Evolutionary conservation across 176 grass and related monocot genomes (phyloP).

Genomic region (Phragmites australis): DNA sequence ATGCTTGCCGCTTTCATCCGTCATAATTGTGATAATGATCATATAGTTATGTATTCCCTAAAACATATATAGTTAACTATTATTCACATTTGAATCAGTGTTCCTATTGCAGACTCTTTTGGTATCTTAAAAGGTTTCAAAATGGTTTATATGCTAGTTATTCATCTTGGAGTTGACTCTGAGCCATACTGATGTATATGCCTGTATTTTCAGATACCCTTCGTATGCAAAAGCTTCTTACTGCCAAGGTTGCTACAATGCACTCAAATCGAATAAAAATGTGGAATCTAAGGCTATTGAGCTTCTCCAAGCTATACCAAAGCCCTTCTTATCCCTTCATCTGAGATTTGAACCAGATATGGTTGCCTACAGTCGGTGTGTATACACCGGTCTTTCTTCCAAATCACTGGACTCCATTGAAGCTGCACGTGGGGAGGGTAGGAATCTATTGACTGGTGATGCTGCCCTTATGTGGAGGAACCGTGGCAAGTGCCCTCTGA

Average conservation of each 20-base stretch:
- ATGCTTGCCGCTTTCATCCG: not conserved
- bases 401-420: slow-evolving; percentile 70
- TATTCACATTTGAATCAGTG: not conserved
- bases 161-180: slow-evolving; percentile 11
- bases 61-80: not conserved
- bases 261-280: slow-evolving; percentile 66
- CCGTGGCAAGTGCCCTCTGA: slow-evolving; percentile 90
- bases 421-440: slow-evolving; percentile 63
- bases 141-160: not conserved
- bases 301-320: slow-evolving; percentile 76
- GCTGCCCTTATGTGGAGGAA: slow-evolving; percentile 74
- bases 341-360: slow-evolving; percentile 98
- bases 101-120: not conserved
- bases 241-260: slow-evolving; percentile 89
- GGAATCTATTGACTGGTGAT: slow-evolving; percentile 65
- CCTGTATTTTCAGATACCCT: slow-evolving; percentile 61
- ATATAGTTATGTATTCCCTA: not conserved
- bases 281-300: slow-evolving; percentile 66
- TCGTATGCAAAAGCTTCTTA: slow-evolving; percentile 75
- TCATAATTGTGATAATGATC: not conserved
- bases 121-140: not conserved
- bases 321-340: slow-evolving; percentile 92
- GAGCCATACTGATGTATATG: not conserved
- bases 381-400: slow-evolving; percentile 64
- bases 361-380: slow-evolving; percentile 80